Evolutionary conservation across 257 asterid species (phyloP).

Genomic region (Solanum chaucha): DNA sequence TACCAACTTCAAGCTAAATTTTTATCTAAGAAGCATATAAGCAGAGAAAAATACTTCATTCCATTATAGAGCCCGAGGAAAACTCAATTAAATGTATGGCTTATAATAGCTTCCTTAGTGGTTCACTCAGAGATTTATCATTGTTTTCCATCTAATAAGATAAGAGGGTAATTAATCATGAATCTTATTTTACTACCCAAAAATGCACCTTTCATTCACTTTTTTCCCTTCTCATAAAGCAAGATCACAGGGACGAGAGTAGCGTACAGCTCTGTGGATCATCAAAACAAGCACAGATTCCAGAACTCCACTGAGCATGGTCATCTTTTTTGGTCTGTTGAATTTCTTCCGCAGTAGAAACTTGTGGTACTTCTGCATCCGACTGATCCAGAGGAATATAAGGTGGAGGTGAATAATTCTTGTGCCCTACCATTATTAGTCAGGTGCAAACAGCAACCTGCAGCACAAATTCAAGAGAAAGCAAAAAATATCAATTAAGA

Average conservation of each 20-base stretch:
- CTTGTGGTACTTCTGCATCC: constrained; percentile 36
- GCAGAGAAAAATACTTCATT: neutral
- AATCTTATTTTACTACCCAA: constrained; percentile 16
- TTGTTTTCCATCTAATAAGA: neutral
- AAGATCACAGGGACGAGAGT: constrained; percentile 52
- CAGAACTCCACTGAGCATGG: constrained; percentile 76
- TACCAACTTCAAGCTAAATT: neutral
- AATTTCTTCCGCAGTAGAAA: constrained; percentile 16
- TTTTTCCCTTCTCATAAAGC: constrained; percentile 49
- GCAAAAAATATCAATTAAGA: neutral
- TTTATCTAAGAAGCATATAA: neutral
- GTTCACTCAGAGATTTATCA: neutral
- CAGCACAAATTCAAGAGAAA: neutral
- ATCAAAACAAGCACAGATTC: constrained; percentile 96
- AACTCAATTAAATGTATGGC: neutral
- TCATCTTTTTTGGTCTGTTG: constrained; percentile 18
- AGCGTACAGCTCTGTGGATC: constrained; percentile 92
- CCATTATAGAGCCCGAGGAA: neutral
- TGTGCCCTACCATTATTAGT: constrained; percentile 32
- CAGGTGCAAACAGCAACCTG: neutral
- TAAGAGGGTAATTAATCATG: neutral
- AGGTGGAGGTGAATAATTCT: constrained; percentile 66
- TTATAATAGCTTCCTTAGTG: neutral
- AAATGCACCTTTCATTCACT: constrained; percentile 42
- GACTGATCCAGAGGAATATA: constrained; percentile 66